Evolutionary conservation across 768 basidiomycete species (phyloP).

Genomic region (Amanita subjunquillea): DNA sequence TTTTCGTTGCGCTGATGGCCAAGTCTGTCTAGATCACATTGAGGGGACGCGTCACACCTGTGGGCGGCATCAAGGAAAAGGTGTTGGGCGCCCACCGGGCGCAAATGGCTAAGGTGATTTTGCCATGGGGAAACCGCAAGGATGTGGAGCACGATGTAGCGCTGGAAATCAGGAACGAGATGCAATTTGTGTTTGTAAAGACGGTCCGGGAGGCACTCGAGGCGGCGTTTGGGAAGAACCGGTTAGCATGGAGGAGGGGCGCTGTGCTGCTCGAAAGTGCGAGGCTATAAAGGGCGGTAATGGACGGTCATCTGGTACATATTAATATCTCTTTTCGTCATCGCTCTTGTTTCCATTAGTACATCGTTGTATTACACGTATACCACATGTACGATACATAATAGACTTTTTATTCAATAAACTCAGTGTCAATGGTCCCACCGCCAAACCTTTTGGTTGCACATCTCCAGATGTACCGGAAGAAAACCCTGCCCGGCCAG

Average conservation of each 20-base stretch:
- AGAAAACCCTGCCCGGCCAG: no score
- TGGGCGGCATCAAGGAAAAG: constrained; percentile 90
- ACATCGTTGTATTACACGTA: no score
- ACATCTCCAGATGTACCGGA: no score
- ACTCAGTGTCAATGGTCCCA: no score
- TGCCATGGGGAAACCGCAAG: constrained; percentile 78
- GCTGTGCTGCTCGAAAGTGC: constrained; percentile 38
- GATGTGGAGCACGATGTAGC: constrained; percentile 85
- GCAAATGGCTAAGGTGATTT: constrained; percentile 70
- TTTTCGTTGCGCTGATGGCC: background rate
- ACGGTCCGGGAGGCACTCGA: constrained; percentile 75
- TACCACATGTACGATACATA: no score
- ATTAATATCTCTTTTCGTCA: background rate
- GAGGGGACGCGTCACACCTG: constrained; percentile 70
- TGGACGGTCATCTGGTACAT: no score
- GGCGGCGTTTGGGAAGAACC: constrained; percentile 70
- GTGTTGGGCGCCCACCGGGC: constrained; percentile 86
- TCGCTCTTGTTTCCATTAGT: background rate
- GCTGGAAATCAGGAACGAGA: constrained; percentile 56
- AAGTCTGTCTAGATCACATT: constrained; percentile 52
- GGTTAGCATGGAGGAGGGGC: constrained; percentile 53
- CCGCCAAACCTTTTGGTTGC: no score
- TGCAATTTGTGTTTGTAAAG: constrained; percentile 76
- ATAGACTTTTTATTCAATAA: no score
- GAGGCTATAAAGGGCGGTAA: constrained; percentile 28